phyloP scores from a whole-genome alignment of 2,329 filamentous ascomycete species.

The Aspergillus neotritici region DNA sequence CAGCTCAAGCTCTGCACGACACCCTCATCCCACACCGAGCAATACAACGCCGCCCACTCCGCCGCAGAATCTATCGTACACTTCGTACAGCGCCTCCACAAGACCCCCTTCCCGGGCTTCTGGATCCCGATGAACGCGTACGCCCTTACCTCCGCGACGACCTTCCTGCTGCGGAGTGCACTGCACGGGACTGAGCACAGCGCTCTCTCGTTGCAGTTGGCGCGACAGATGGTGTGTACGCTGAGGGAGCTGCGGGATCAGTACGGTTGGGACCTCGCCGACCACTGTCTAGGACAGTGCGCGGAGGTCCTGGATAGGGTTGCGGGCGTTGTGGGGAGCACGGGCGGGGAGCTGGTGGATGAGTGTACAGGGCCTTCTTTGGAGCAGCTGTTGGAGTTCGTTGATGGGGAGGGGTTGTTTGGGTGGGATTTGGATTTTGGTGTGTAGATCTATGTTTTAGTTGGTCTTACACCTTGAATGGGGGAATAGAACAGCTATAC shows the following conservation, averaged over 20 bases:
- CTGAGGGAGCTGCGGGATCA: conserved; percentile 38
- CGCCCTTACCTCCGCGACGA: conserved; percentile 46
- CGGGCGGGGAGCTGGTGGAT: no score
- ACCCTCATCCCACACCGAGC: conserved; percentile 34
- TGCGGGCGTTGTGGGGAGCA: neutral
- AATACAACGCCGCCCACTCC: conserved; percentile 41
- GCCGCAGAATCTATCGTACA: conserved; percentile 48
- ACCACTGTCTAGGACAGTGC: conserved; percentile 47
- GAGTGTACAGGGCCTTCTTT: no score
- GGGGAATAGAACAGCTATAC: no score
- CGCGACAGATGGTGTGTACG: conserved; percentile 38
- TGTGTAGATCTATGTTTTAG: no score
- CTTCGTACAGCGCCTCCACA: conserved; percentile 43
- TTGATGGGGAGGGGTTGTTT: no score
- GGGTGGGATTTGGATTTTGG: no score
- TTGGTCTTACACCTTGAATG: no score
- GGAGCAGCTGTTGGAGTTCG: no score
- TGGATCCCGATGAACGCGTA: conserved; percentile 49
- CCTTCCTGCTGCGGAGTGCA: conserved; percentile 47
- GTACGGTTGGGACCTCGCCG: conserved; percentile 47
- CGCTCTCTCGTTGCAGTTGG: conserved; percentile 34
- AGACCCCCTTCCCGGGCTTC: conserved; percentile 44
- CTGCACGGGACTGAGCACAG: conserved; percentile 41
- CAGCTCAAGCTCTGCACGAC: conserved; percentile 39
- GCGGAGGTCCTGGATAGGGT: conserved; percentile 45